These are phyloP conservation scores for Malus hybrid DNA, from an alignment of 331 rosid species.

Conservation along the genomic window DNA sequence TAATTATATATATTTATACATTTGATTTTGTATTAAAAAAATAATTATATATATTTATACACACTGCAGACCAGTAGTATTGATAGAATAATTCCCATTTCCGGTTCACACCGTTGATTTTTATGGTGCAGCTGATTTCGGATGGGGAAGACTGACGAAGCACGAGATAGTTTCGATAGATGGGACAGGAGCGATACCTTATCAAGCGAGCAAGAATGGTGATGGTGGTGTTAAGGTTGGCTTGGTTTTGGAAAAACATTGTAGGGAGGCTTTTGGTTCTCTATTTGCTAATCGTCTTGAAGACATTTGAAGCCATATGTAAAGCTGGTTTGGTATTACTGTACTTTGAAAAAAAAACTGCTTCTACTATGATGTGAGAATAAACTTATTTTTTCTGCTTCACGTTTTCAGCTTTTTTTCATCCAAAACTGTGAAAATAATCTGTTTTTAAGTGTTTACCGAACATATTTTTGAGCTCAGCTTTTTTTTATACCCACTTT, in stretches of 20 bases:
- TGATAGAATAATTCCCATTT: not conserved
- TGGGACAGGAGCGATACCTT: conserved; percentile 7
- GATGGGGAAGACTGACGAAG: conserved; percentile 18
- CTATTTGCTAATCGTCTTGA: conserved; percentile 9
- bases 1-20: no score
- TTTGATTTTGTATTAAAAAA: no score
- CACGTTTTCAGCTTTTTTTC: no score
- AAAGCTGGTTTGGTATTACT: no score
- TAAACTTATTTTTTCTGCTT: no score
- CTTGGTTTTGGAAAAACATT: conserved; percentile 21
- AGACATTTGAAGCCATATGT: not conserved
- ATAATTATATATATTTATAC: no score
- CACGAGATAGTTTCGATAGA: conserved; percentile 10
- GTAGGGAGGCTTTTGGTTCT: conserved; percentile 13
- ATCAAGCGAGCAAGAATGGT: conserved; percentile 22
- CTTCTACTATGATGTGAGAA: no score
- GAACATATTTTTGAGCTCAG: no score
- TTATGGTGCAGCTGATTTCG: conserved; percentile 17
- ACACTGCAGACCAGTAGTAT: not conserved
- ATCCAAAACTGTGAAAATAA: no score
- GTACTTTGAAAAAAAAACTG: no score
- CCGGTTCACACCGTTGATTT: conserved; percentile 21
- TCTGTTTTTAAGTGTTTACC: no score
- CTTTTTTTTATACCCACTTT: no score
- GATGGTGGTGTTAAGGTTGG: conserved; percentile 29